Evolutionary conservation across 345 rosid species (phyloP).

Genomic region (Sisymbrium altissimum): DNA sequence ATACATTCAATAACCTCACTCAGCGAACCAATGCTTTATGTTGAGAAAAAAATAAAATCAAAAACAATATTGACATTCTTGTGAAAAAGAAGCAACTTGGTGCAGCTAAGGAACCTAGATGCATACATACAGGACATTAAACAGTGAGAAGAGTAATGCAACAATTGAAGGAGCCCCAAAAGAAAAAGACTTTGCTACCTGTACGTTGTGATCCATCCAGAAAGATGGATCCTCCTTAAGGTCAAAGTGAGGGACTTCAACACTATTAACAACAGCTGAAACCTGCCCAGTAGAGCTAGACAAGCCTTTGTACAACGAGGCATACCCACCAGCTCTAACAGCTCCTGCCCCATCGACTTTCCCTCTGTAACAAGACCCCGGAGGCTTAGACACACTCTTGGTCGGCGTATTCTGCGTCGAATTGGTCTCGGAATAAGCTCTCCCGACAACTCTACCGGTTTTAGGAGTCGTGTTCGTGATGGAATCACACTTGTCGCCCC

Average conservation of each 20-base stretch:
- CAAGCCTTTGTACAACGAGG: conserved; percentile 74
- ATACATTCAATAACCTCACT: not conserved
- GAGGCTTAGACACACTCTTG: conserved; percentile 91
- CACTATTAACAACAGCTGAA: conserved; percentile 51
- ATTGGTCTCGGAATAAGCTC: conserved; percentile 35
- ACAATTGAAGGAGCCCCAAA: not conserved
- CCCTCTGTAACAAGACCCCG: conserved; percentile 51
- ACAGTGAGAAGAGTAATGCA: not conserved
- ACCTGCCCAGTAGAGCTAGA: conserved; percentile 48
- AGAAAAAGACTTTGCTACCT: conserved; percentile 46
- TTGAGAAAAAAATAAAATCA: not conserved
- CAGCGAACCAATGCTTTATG: not conserved
- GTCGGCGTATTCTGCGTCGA: conserved; percentile 87
- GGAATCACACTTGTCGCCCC: conserved; percentile 56
- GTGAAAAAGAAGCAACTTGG: conserved; percentile 1
- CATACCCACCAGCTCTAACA: conserved; percentile 50
- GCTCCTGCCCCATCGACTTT: conserved; percentile 51
- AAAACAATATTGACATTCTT: not conserved
- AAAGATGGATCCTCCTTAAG: conserved; percentile 90
- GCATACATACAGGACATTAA: not conserved
- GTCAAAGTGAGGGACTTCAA: conserved; percentile 91
- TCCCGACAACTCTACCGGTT: conserved; percentile 33
- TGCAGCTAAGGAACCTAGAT: conserved; percentile 3
- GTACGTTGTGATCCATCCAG: conserved; percentile 99
- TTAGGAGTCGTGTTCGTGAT: conserved; percentile 48